Evolutionary conservation across 768 basidiomycete genomes (phyloP), one percentile per base, ranked within the genome.

Genomic region (Boletus rufocinnamomeus): DNA sequence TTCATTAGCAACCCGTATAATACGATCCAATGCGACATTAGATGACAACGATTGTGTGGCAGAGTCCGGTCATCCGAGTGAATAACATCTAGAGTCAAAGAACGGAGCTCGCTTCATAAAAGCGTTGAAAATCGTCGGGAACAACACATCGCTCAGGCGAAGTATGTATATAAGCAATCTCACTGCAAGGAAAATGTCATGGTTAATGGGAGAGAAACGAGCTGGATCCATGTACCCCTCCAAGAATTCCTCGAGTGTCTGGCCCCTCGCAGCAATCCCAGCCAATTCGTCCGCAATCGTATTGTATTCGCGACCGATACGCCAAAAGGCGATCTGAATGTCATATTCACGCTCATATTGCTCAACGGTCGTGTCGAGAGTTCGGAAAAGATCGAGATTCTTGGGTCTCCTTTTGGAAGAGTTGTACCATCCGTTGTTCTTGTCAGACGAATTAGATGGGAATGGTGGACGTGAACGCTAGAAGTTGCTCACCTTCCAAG

Each of bases 311-410:
- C 58, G 35, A 34, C 44, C 13, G 11, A 60, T 52, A 38, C 23
- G 34, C 60, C 43, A 60, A 25, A 54, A 50, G 17, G 43, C 37
- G 9, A 50, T 50, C 25, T 41, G 41, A 14, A 54, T 21, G 16
- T 41, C 30, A 6, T 50, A 46, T 13, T 34, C 43, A 28, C 44
- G 58, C 27, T 54, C 49, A 10, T 37, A 35, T 30, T 35, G 19
- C 16, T 52, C 34, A 9, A 56, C 45, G 3, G 34, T 50, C n/a
- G 25, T 37, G 21, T 54, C 55, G 23, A 61, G 60, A 7, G 2
- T 38, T 17, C 27, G 50, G 37, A 56, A 56, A 19, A 55, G 58
- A 14, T 59, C 48, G 5, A 52, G 28, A 34, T 61, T 62, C 47
- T 50, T 50, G 5, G 41, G 59, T 38, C 16, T 48, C 30, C 28